phyloP scores from a whole-genome alignment of 495 filamentous ascomycete species.

The Neurospora sp. region DNA sequence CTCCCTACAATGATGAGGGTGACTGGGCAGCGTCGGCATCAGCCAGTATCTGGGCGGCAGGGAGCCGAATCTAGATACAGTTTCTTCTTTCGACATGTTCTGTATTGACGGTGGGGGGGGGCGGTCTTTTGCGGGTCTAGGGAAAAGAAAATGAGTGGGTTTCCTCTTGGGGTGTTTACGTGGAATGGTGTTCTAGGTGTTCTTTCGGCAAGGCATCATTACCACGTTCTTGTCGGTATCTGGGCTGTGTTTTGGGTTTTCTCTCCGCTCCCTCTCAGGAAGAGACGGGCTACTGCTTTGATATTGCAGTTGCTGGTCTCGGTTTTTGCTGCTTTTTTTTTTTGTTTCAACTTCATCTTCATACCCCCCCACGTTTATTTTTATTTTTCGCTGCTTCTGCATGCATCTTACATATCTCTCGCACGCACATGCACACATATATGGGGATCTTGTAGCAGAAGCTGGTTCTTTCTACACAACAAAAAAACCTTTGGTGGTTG shows the following conservation, averaged over 20 bases:
- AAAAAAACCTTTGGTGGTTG: neutral
- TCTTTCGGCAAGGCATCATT: neutral
- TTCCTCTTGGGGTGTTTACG: conserved; percentile 1
- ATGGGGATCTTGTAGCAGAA: conserved; percentile 2
- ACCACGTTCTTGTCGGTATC: conserved; percentile 1
- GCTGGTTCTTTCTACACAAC: neutral
- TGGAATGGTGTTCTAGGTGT: conserved; percentile 14
- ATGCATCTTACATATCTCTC: conserved; percentile 1
- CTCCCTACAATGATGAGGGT: conserved; percentile 68
- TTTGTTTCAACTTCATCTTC: neutral
- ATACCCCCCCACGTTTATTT: neutral
- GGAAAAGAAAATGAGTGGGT: neutral
- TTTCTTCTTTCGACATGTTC: neutral
- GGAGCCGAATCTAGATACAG: conserved; percentile 39
- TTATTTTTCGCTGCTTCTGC: neutral
- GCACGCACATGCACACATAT: conserved; percentile 2
- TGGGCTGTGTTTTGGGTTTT: conserved; percentile 8
- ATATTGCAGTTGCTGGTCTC: neutral
- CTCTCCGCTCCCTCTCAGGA: conserved; percentile 3
- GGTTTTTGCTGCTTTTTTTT: neutral
- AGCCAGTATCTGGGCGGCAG: conserved; percentile 64
- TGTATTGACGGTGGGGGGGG: neutral
- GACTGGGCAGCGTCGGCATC: conserved; percentile 80
- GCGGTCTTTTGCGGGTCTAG: conserved; percentile 5
- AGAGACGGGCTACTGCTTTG: neutral